Evolutionary conservation across 305 asterid genomes (phyloP), one percentile per base, ranked within the genome.

Genomic region (Fraxinus nigra): DNA sequence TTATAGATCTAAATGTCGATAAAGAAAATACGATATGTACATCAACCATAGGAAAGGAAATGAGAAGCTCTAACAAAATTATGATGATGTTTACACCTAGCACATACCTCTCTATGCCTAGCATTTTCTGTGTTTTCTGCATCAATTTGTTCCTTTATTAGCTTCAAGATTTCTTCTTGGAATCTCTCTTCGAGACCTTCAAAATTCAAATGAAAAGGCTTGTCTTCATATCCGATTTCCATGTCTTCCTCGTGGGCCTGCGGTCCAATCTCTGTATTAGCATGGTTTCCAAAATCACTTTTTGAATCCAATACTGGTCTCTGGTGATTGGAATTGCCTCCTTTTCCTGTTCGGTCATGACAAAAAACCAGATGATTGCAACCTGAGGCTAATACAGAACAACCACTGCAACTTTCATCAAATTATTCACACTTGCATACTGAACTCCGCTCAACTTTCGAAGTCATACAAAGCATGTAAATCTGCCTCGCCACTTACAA

Each of bases 141-240:
- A 54, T 82, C 85, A 48, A 30, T 72, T 26, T 78, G 85, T 37
- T 82, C 82, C 46, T 82, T 54, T 7, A 72, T 34, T 51, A 82
- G 35, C 34, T 70, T 78, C 72, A 82, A 48, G 18, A 78, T 82
- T 78, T 82, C 85, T 54, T 56, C 78, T 30, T 77, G 85, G 78
- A 82, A 82, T 72, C 75, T 82, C 67, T 54, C 35, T 26, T 82
- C 85, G 24, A 78, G 82, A 54, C 77, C 79, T 51, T 78, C 82
- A 70, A 82, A 78, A 51, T 76, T 78, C 37, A 78, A 54, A 22
- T 48, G 79, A n/a, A 73, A 3, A 10, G 79, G 82, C 18, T 54
- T 72, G 75, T 78, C 82, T 65, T 82, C 82, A 34, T 77, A 82
- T 20, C 85, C 85, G 6, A 78, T 78, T 78, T 82, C 85, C 85